Evolutionary conservation across 2,329 filamentous ascomycete genomes (phyloP).

Genomic region (Endothia cerciana): DNA sequence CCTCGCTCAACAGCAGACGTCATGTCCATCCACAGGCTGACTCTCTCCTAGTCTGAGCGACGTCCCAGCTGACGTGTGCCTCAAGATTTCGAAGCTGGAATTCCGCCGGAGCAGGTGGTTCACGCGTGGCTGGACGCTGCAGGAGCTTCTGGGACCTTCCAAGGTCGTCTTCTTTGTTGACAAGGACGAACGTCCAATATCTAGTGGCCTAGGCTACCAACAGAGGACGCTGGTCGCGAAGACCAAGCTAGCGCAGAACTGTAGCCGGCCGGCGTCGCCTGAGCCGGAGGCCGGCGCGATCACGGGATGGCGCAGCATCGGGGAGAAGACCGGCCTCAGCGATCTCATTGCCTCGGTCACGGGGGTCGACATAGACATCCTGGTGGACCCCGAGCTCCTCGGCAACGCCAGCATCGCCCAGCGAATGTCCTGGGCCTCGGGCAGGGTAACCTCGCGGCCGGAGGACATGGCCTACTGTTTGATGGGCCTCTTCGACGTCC

Average conservation of each 20-base stretch:
- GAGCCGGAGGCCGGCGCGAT: background rate
- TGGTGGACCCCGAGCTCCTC: slow-evolving; percentile 7
- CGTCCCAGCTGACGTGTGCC: slow-evolving; percentile 1
- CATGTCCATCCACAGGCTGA: background rate
- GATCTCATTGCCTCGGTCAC: slow-evolving; percentile 17
- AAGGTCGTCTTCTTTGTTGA: slow-evolving; percentile 4
- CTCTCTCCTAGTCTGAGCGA: background rate
- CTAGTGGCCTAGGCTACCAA: background rate
- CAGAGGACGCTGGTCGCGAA: background rate
- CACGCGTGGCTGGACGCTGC: slow-evolving; percentile 26
- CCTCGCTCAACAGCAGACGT: too few relatives aligned
- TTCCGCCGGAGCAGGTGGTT: slow-evolving; percentile 25
- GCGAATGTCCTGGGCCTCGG: slow-evolving; percentile 28
- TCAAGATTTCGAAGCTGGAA: background rate
- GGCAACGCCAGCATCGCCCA: slow-evolving; percentile 21
- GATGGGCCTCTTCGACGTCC: slow-evolving; percentile 21
- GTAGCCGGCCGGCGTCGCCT: background rate
- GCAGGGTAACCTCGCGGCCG: slow-evolving; percentile 17
- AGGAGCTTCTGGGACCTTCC: slow-evolving; percentile 24
- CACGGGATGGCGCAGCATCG: slow-evolving; percentile 6
- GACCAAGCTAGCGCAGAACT: background rate
- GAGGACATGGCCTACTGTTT: slow-evolving; percentile 25
- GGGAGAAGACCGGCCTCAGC: slow-evolving; percentile 15
- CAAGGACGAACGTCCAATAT: background rate
- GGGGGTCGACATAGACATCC: slow-evolving; percentile 20